Conservation (phyloP, 2,329 filamentous ascomycete genomes). For the Fusarium sp. region DNA sequence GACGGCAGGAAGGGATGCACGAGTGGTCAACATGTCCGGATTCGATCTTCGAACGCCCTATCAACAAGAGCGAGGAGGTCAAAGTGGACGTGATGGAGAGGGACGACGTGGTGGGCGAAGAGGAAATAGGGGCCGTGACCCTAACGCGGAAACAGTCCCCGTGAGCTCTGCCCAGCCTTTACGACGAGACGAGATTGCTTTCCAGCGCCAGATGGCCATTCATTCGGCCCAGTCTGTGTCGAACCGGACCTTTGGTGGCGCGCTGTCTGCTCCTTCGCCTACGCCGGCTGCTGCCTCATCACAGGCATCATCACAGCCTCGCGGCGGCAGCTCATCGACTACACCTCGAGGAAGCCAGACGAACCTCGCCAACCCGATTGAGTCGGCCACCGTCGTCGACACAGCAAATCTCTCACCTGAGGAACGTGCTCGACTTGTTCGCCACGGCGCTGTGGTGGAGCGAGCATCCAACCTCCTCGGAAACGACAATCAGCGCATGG, state of each 20-base stretch:
- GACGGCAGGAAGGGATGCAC: slow-evolving; percentile 80
- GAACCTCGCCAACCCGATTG: slow-evolving; percentile 51
- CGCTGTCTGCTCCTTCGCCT: slow-evolving; percentile 63
- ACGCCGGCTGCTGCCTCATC: slow-evolving; percentile 27
- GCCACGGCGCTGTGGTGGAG: slow-evolving; percentile 85
- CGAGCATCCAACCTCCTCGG: slow-evolving; percentile 81
- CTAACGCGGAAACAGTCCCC: slow-evolving; percentile 82
- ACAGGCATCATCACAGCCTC: slow-evolving; percentile 36
- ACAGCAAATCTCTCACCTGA: slow-evolving; percentile 69
- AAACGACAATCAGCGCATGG: slow-evolving; percentile 77
- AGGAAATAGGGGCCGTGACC: slow-evolving; percentile 75
- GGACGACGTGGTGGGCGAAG: slow-evolving; percentile 58
- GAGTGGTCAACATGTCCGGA: slow-evolving; percentile 82
- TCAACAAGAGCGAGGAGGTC: slow-evolving; percentile 61
- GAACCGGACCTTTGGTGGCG: slow-evolving; percentile 82
- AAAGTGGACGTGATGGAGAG: slow-evolving; percentile 52
- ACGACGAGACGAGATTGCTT: slow-evolving; percentile 86
- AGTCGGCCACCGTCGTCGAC: slow-evolving; percentile 61
- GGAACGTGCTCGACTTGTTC: slow-evolving; percentile 79
- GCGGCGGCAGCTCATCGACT: slow-evolving; percentile 35
- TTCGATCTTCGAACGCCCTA: slow-evolving; percentile 84
- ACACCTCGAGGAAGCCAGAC: slow-evolving; percentile 39
- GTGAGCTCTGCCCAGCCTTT: slow-evolving; percentile 79
- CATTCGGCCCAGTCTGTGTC: slow-evolving; percentile 84
- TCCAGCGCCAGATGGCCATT: slow-evolving; percentile 89